Evolutionary conservation across 2,329 filamentous ascomycete genomes (phyloP).

Genomic region (Aspergillus sp.): DNA sequence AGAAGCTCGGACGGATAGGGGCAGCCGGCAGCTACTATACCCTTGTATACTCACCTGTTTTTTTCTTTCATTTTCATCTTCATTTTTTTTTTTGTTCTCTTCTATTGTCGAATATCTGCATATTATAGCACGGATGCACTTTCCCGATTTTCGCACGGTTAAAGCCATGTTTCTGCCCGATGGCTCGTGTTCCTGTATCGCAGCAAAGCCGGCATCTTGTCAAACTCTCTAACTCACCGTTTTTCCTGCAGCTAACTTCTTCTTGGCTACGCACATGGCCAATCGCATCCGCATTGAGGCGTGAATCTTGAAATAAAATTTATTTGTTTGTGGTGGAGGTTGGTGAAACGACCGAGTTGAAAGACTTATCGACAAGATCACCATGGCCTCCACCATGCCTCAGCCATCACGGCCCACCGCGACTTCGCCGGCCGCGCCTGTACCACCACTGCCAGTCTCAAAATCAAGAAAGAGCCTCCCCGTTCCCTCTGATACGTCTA

Average conservation of each 20-base stretch:
- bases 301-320: background rate
- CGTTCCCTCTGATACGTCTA: constrained; percentile 40
- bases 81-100: too few relatives aligned
- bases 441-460: constrained; percentile 66
- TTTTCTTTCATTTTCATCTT: too few relatives aligned
- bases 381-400: constrained; percentile 47
- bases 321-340: background rate
- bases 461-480: constrained; percentile 65
- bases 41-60: background rate
- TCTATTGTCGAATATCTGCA: too few relatives aligned
- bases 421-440: constrained; percentile 62
- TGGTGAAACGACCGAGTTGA: too few relatives aligned
- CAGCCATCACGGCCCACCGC: constrained; percentile 55
- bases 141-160: background rate
- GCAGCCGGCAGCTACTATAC: background rate
- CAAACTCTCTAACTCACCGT: background rate
- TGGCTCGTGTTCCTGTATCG: too few relatives aligned
- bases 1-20: background rate
- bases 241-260: background rate
- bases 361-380: background rate
- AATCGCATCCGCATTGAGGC: background rate
- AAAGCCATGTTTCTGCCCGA: background rate
- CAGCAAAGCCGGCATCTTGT: background rate
- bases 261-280: background rate
- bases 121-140: too few relatives aligned